Evolutionary conservation across 306 rosid species (phyloP), one percentile per base, ranked within the genome.

Genomic region (Medicago arabica): DNA sequence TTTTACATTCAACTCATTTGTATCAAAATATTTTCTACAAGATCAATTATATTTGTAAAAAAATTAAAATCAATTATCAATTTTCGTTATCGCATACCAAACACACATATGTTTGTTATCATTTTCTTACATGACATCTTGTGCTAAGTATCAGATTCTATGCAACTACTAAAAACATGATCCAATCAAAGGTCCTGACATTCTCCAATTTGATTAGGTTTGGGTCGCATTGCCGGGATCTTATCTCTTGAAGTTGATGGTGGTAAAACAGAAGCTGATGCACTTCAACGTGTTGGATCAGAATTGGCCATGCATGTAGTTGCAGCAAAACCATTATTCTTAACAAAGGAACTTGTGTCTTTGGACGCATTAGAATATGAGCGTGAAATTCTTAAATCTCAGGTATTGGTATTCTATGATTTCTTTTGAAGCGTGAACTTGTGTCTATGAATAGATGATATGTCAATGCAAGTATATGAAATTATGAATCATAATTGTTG

Each of bases 141-240:
- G 58, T 51, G 23, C 57, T 51, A 51, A n/a, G 58, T 51, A 8
- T 23, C 11, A 51, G 16, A 51, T 51, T 51, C 11, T 51, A 51
- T 9, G 23, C 23, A 7, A 18, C 23, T n/a, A 23, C 58, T 51
- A 16, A 51, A 51, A 16, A 16, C 58, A 51, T 16, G 21, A 51
- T 9, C 19, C 23, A 7, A 51, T n/a, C 1, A 21, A n/a, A 51
- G 68, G n/a, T 62, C 19, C 74, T 72, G 44, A 75, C 73, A 51
- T 76, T 3, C 36, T 64, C 14, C 36, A 61, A 9, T 79, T 81
- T 60, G 10, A 51, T 64, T 54, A 94, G 98, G 95, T 78, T 85
- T 94, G 88, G 96, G 98, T 84, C 96, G 96, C 73, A 88, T 94
- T 65, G 98, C 97, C 85, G 98, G 97, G 78, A 84, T 92, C 78